A percentile compares a stretch with the other conserved stretches of the same genome.
Conservation (phyloP, 208 protist genomes). For the Leishmania tropica region DNA sequence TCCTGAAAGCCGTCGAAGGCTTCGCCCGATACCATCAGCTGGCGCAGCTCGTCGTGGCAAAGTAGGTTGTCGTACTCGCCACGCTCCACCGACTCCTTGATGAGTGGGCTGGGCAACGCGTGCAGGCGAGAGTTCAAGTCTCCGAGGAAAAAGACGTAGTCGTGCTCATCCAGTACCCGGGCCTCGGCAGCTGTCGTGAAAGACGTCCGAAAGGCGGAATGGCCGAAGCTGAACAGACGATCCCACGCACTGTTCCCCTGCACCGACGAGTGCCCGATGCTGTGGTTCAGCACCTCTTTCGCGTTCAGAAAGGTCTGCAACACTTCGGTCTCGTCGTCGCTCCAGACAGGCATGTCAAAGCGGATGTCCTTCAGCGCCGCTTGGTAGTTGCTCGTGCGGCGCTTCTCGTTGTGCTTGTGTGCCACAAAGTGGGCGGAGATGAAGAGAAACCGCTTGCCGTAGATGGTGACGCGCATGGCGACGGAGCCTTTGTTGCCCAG, state of each 20-base stretch:
- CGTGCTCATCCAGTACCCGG: conserved; percentile 74
- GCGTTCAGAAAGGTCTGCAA: conserved; percentile 63
- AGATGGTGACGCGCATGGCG: conserved; percentile 80
- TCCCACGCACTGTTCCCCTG: conserved; percentile 41
- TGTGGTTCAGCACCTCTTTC: conserved; percentile 3
- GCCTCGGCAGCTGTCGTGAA: conserved; percentile 40
- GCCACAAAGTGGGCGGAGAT: conserved; percentile 90
- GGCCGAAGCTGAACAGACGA: conserved; percentile 40
- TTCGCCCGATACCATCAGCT: conserved; percentile 72
- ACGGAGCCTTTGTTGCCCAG: conserved; percentile 94
- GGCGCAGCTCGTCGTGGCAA: conserved; percentile 81
- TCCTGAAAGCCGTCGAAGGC: conserved; percentile 91
- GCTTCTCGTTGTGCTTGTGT: conserved; percentile 86
- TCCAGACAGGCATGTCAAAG: conserved; percentile 57
- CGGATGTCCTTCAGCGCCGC: conserved; percentile 65
- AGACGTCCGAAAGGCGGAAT: conserved; percentile 21
- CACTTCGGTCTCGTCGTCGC: conserved; percentile 81
- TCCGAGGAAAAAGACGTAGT: conserved; percentile 94
- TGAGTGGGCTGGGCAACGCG: conserved; percentile 40
- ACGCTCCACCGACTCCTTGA: conserved; percentile 33
- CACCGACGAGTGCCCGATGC: conserved; percentile 21
- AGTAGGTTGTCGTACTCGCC: conserved; percentile 61
- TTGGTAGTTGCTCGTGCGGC: conserved; percentile 77
- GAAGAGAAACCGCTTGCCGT: conserved; percentile 90
- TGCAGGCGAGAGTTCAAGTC: conserved; percentile 94